These are phyloP conservation scores for Lizonia empirigonia DNA, from an alignment of 2,329 filamentous ascomycete genomes.

Conservation along the genomic window DNA sequence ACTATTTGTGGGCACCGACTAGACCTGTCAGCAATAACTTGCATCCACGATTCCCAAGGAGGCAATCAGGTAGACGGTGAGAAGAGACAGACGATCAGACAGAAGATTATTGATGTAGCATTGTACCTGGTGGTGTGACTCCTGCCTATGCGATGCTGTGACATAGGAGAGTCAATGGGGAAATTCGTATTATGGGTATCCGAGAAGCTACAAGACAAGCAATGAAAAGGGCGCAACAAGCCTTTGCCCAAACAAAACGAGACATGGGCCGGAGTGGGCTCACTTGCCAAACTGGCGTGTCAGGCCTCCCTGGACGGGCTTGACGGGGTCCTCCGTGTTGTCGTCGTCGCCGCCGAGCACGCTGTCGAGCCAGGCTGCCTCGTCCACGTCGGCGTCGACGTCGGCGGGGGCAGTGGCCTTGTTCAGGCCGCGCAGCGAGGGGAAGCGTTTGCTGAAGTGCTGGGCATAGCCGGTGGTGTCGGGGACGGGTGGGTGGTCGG, in stretches of 20 bases:
- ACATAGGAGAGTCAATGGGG: constrained; percentile 12
- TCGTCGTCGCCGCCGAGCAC: constrained; percentile 36
- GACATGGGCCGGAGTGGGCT: constrained; percentile 13
- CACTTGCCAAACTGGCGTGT: constrained; percentile 47
- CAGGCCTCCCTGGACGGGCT: constrained; percentile 41
- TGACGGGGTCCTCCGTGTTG: constrained; percentile 40
- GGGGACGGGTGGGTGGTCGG: constrained; percentile 26
- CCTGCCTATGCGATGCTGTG: constrained; percentile 10
- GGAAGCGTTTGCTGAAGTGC: constrained; percentile 52
- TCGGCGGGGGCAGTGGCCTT: constrained; percentile 32
- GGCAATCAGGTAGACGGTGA: neutral
- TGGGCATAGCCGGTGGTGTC: constrained; percentile 50
- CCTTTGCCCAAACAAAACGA: constrained; percentile 8
- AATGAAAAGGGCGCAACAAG: constrained; percentile 29
- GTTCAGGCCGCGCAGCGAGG: constrained; percentile 28
- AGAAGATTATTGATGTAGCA: constrained; percentile 12
- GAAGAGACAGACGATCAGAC: constrained; percentile 7
- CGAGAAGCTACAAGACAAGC: constrained; percentile 30
- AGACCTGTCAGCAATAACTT: neutral
- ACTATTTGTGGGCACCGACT: neutral
- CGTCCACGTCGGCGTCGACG: constrained; percentile 39
- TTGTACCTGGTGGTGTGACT: constrained; percentile 11
- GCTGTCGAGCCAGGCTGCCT: constrained; percentile 43
- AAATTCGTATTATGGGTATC: constrained; percentile 38
- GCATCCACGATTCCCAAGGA: neutral